Conservation (phyloP, 495 filamentous ascomycete species). For the Durotheca rogersii region DNA sequence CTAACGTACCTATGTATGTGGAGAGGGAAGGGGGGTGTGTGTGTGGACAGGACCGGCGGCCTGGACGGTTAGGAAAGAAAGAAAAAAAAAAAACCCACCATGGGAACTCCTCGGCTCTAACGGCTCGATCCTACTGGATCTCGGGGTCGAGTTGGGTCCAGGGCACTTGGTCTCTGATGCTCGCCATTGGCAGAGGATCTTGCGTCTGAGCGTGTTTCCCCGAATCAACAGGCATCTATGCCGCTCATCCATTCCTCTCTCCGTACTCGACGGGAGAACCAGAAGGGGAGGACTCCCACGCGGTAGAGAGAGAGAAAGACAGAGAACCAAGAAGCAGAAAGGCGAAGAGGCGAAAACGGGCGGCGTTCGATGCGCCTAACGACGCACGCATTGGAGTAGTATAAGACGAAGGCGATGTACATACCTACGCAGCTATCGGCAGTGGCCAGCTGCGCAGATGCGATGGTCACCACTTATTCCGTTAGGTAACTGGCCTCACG, state of each 20-base stretch:
- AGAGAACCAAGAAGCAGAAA: slow-evolving; percentile 3
- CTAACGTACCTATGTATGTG: background rate
- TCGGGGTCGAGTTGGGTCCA: slow-evolving; percentile 29
- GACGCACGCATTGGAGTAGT: too few species aligned
- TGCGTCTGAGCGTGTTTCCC: slow-evolving; percentile 32
- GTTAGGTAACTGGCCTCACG: too few species aligned
- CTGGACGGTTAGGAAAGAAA: background rate
- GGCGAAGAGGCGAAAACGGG: slow-evolving; percentile 20
- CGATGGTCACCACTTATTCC: too few species aligned
- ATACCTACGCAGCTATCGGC: too few species aligned
- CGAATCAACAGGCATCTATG: slow-evolving; percentile 28
- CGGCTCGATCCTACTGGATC: slow-evolving; percentile 31
- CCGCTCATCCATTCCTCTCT: slow-evolving; percentile 29
- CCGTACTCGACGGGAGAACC: slow-evolving; percentile 19
- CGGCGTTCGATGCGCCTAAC: too few species aligned
- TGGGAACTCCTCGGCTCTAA: slow-evolving; percentile 33
- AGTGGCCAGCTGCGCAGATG: too few species aligned
- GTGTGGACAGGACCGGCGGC: background rate
- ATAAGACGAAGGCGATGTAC: too few species aligned
- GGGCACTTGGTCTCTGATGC: slow-evolving; percentile 12
- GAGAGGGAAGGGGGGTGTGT: background rate
- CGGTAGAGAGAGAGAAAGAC: slow-evolving; percentile 15
- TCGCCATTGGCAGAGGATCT: slow-evolving; percentile 25
- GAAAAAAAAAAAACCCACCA: too few species aligned
- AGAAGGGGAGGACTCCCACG: background rate